phyloP scores from a whole-genome alignment of 164 flowering plant genomes.

The Dillenia turbinata region DNA sequence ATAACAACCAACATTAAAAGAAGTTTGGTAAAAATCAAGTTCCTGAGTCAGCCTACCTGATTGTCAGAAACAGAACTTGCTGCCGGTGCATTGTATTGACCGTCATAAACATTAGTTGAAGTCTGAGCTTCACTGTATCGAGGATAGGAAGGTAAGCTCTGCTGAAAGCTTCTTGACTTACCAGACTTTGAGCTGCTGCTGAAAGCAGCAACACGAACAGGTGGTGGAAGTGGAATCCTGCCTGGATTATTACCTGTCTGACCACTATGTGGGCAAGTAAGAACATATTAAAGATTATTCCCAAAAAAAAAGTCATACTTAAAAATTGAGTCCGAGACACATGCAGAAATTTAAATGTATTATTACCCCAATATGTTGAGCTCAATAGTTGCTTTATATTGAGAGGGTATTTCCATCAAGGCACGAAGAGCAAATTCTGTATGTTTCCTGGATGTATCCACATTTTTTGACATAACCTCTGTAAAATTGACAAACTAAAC shows the following conservation, averaged over 20 bases:
- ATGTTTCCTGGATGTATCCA: constrained; percentile 24
- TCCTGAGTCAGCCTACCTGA: constrained; percentile 15
- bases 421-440: constrained; percentile 44
- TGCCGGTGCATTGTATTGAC: background rate
- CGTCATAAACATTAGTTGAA: background rate
- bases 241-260: constrained; percentile 17
- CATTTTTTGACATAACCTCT: constrained; percentile 41
- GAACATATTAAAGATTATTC: background rate
- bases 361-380: constrained; percentile 36
- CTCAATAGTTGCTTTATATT: constrained; percentile 42
- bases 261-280: constrained; percentile 8
- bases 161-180: constrained; percentile 32
- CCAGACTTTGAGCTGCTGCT: constrained; percentile 12
- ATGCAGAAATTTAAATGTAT: no score
- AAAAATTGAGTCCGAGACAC: background rate
- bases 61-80: constrained; percentile 12
- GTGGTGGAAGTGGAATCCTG: constrained; percentile 38
- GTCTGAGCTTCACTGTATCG: constrained; percentile 12
- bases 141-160: constrained; percentile 13
- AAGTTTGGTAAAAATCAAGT: background rate
- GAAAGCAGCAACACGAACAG: constrained; percentile 19
- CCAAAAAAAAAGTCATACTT: background rate
- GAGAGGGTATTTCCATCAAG: constrained; percentile 52
- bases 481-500: constrained; percentile 41
- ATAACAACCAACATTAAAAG: background rate